Evolutionary conservation across 1,284 basidiomycete genomes (phyloP).

Genomic region (Puccinia triticina): DNA sequence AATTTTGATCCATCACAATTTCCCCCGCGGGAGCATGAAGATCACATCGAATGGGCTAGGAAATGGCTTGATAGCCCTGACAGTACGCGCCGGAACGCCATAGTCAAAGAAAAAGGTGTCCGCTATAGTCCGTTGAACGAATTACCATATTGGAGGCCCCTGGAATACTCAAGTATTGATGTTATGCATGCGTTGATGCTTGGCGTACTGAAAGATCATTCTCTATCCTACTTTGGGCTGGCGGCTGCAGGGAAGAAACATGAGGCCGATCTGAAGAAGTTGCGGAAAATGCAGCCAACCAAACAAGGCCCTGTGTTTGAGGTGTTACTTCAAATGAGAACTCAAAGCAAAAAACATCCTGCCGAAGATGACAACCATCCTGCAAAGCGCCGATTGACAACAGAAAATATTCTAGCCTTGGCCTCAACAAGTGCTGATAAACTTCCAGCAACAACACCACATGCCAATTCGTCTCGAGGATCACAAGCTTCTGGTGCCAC

Average conservation of each 20-base stretch:
- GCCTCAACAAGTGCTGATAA: neutral
- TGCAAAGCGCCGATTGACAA: slow-evolving; percentile 9
- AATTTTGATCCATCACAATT: neutral
- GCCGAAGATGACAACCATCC: neutral
- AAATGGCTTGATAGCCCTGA: neutral
- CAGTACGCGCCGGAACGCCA: neutral
- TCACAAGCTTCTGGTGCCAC: neutral
- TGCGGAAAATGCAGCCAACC: neutral
- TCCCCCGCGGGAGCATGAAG: slow-evolving; percentile 11
- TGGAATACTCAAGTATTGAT: slow-evolving; percentile 2
- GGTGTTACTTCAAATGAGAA: slow-evolving; percentile 5
- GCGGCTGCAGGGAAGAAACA: slow-evolving; percentile 11
- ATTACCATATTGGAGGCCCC: slow-evolving; percentile 31
- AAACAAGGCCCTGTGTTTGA: neutral
- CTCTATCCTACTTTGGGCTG: slow-evolving; percentile 4
- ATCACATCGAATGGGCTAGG: neutral
- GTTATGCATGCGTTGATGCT: slow-evolving; percentile 32
- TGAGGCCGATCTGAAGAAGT: neutral
- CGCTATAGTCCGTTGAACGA: slow-evolving; percentile 26
- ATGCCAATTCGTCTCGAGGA: neutral
- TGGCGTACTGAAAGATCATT: slow-evolving; percentile 30
- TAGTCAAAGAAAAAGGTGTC: slow-evolving; percentile 20
- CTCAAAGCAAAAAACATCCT: neutral
- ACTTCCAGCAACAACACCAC: neutral
- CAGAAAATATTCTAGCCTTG: neutral